Conservation (phyloP, 306 rosid species). For the Cucurbita ficifolia region DNA sequence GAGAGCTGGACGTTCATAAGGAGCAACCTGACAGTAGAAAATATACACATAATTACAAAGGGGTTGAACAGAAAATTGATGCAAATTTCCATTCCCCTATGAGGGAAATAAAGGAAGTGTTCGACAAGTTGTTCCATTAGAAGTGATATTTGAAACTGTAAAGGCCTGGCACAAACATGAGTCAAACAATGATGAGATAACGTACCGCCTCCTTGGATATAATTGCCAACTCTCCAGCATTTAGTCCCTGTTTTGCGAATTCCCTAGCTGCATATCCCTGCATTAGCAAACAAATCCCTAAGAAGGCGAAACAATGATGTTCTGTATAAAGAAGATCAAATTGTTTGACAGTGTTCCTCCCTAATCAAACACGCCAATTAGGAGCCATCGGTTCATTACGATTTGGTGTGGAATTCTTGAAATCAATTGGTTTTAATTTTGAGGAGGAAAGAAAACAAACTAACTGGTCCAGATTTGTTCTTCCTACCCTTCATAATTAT, state of each 20-base stretch:
- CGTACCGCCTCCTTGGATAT: conserved; percentile 86
- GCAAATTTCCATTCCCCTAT: neutral
- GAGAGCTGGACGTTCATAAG: conserved; percentile 96
- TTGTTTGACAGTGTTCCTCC: neutral
- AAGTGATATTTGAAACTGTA: neutral
- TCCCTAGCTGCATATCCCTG: conserved; percentile 97
- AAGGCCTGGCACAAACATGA: neutral
- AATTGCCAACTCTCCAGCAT: conserved; percentile 80
- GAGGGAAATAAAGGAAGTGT: neutral
- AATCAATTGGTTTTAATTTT: neutral
- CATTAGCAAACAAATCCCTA: neutral
- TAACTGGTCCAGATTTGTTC: neutral
- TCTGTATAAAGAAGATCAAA: neutral
- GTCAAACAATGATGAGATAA: neutral
- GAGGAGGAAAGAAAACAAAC: neutral
- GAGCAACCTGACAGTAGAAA: conserved; percentile 54
- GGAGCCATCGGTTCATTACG: neutral
- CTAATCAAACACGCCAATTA: neutral
- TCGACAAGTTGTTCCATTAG: neutral
- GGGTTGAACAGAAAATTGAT: neutral
- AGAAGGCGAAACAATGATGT: neutral
- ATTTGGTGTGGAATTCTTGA: neutral
- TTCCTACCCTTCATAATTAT: neutral
- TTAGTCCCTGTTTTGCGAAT: conserved; percentile 68
- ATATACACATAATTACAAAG: neutral